A percentile compares a stretch with the other conserved stretches of the same genome.
Conservation (phyloP, 176 grass and related monocot species). For the Rhipidocladum racemiflorum region DNA sequence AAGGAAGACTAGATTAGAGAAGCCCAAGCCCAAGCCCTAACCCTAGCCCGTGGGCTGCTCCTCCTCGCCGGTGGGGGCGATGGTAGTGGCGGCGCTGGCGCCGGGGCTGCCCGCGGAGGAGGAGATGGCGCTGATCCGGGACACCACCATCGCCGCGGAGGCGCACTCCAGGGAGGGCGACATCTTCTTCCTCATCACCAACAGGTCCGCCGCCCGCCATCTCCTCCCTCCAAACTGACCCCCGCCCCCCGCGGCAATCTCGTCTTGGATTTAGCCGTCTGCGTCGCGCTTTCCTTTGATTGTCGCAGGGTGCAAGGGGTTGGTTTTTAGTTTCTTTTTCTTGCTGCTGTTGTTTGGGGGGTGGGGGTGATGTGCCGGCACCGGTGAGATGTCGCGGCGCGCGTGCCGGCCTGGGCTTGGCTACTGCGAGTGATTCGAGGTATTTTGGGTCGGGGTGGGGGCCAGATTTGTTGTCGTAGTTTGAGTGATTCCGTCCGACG, state of each 20-base stretch:
- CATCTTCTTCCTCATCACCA: slow-evolving; percentile 88
- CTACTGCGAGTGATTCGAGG: neutral
- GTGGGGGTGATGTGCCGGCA: neutral
- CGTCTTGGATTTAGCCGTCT: slow-evolving; percentile 5
- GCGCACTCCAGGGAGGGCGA: slow-evolving; percentile 87
- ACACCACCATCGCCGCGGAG: slow-evolving; percentile 77
- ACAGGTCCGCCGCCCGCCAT: slow-evolving; percentile 41
- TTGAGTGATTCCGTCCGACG: neutral
- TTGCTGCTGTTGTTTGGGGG: neutral
- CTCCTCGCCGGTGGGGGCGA: slow-evolving; percentile 8
- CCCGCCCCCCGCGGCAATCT: slow-evolving; percentile 19
- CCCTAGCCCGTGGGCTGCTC: neutral
- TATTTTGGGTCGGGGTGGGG: neutral
- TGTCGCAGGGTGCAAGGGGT: neutral
- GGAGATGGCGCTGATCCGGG: slow-evolving; percentile 80
- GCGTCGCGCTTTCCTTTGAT: neutral
- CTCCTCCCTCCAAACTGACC: neutral
- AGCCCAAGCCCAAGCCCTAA: slow-evolving; percentile 29
- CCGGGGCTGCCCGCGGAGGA: slow-evolving; percentile 61
- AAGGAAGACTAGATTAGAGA: neutral
- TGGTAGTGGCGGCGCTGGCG: slow-evolving; percentile 13
- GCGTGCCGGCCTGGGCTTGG: neutral
- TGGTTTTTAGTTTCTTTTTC: neutral
- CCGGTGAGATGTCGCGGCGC: neutral
- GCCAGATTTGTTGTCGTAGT: neutral